Percentiles rank a stretch among this genome's conserved stretches.
Conservation (phyloP, 2,329 filamentous ascomycete species). For the Grosmannia huntii region DNA sequence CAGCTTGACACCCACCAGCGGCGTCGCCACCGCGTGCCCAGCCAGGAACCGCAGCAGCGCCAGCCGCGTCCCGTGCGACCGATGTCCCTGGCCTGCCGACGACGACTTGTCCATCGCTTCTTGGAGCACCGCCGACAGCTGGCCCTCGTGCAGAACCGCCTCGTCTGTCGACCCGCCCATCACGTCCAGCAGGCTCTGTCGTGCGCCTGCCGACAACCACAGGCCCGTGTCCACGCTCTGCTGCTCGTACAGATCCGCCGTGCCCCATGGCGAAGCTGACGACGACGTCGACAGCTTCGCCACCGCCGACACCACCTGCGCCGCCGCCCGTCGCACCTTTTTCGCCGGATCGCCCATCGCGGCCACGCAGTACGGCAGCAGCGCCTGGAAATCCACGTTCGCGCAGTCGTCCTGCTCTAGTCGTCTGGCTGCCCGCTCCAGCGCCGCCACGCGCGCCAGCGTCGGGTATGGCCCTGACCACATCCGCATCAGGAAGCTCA, state of each 20-base stretch:
- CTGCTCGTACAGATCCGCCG: slow-evolving; percentile 45
- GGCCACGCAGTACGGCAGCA: slow-evolving; percentile 70
- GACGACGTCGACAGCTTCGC: slow-evolving; percentile 32
- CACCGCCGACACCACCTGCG: slow-evolving; percentile 51
- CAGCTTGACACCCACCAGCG: slow-evolving; percentile 56
- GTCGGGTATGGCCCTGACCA: slow-evolving; percentile 62
- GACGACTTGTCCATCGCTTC: slow-evolving; percentile 40
- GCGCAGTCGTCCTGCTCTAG: slow-evolving; percentile 37
- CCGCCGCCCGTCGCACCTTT: slow-evolving; percentile 63
- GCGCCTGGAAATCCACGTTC: slow-evolving; percentile 56
- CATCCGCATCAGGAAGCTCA: slow-evolving; percentile 63
- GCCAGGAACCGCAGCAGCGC: slow-evolving; percentile 60
- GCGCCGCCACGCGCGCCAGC: slow-evolving; percentile 53
- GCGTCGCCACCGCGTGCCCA: slow-evolving; percentile 57
- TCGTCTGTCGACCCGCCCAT: slow-evolving; percentile 56
- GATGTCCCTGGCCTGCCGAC: slow-evolving; percentile 13
- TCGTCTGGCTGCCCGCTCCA: slow-evolving; percentile 49
- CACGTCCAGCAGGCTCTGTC: slow-evolving; percentile 47
- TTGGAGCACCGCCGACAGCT: slow-evolving; percentile 53
- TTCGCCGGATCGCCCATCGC: slow-evolving; percentile 65
- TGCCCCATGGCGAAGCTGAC: slow-evolving; percentile 40
- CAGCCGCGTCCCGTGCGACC: slow-evolving; percentile 48
- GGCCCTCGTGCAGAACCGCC: slow-evolving; percentile 64
- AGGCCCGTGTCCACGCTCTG: slow-evolving; percentile 34
- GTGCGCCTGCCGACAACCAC: slow-evolving; percentile 46